phyloP scores from a whole-genome alignment of 208 protist genomes.

The Blastocrithidia nonstop region DNA sequence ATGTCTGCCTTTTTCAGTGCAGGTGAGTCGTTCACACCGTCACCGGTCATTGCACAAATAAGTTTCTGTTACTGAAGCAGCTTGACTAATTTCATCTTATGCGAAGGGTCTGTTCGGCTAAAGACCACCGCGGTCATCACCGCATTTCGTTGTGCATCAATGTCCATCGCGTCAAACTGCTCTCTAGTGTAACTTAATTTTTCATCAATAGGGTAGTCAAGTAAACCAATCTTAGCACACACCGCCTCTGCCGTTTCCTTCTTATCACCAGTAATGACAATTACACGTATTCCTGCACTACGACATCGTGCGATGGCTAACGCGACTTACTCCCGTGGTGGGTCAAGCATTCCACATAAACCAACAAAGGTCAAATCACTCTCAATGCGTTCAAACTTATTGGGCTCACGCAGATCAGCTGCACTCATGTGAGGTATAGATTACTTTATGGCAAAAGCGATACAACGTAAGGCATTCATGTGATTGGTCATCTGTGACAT shows the following conservation, averaged over 20 bases:
- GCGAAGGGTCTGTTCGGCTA: slow-evolving; percentile 64
- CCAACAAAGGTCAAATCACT: slow-evolving; percentile 81
- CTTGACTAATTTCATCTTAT: slow-evolving; percentile 80
- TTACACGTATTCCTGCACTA: slow-evolving; percentile 91
- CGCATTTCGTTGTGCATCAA: slow-evolving; percentile 24
- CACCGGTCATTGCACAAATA: slow-evolving; percentile 85
- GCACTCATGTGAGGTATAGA: slow-evolving; percentile 12
- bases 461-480: slow-evolving; percentile 53
- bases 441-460: slow-evolving; percentile 66
- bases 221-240: slow-evolving; percentile 87
- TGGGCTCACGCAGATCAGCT: slow-evolving; percentile 36
- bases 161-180: slow-evolving; percentile 59
- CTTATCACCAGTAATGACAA: slow-evolving; percentile 96
- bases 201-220: slow-evolving; percentile 19
- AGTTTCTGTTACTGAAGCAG: slow-evolving; percentile 64
- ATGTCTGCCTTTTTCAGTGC: slow-evolving; percentile 98
- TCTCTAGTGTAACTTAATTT: slow-evolving; percentile 49
- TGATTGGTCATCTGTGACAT: slow-evolving; percentile 36
- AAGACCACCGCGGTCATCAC: slow-evolving; percentile 59
- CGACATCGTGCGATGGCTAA: slow-evolving; percentile 84
- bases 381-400: slow-evolving; percentile 61
- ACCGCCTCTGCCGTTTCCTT: slow-evolving; percentile 93
- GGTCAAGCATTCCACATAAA: slow-evolving; percentile 90
- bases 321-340: slow-evolving; percentile 80
- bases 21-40: slow-evolving; percentile 90